These are phyloP conservation scores for Stemphylium lycopersici DNA, from an alignment of 2,329 filamentous ascomycete species.

Conservation along the genomic window DNA sequence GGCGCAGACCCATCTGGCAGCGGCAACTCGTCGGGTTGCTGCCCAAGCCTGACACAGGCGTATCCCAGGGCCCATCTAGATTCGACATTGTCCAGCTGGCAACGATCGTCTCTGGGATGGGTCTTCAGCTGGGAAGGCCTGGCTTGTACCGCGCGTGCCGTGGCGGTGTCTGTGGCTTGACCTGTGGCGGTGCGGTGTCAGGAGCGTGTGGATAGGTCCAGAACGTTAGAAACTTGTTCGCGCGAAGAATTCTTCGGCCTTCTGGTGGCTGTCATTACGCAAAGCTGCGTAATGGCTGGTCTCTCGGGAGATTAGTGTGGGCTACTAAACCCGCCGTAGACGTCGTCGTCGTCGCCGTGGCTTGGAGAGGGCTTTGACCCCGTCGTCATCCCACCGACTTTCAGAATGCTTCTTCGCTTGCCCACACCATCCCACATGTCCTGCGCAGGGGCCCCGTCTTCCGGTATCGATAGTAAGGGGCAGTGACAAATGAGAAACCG, in stretches of 20 bases:
- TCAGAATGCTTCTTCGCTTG: slow-evolving; percentile 10
- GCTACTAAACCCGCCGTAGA: not conserved
- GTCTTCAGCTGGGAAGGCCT: slow-evolving; percentile 3
- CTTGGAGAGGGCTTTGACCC: not conserved
- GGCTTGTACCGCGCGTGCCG: slow-evolving; percentile 6
- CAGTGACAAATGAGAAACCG: not conserved
- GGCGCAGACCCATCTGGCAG: slow-evolving; percentile 26
- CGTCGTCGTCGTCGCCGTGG: not conserved
- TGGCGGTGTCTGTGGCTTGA: slow-evolving; percentile 3
- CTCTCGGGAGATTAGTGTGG: too few species aligned
- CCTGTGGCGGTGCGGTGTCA: slow-evolving; percentile 9
- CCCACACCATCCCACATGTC: not conserved
- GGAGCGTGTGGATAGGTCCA: not conserved
- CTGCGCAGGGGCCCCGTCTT: not conserved
- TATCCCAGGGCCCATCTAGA: too few species aligned
- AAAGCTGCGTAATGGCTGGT: not conserved
- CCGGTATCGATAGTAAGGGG: not conserved
- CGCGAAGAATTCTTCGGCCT: not conserved
- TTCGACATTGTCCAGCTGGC: not conserved
- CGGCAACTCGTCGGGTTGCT: slow-evolving; percentile 24
- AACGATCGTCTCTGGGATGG: not conserved
- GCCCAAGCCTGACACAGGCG: slow-evolving; percentile 22
- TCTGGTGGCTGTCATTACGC: not conserved
- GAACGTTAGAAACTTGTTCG: not conserved
- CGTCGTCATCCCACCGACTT: not conserved